phyloP scores from a whole-genome alignment of 2,329 filamentous ascomycete genomes.

The Penicillium sp. region DNA sequence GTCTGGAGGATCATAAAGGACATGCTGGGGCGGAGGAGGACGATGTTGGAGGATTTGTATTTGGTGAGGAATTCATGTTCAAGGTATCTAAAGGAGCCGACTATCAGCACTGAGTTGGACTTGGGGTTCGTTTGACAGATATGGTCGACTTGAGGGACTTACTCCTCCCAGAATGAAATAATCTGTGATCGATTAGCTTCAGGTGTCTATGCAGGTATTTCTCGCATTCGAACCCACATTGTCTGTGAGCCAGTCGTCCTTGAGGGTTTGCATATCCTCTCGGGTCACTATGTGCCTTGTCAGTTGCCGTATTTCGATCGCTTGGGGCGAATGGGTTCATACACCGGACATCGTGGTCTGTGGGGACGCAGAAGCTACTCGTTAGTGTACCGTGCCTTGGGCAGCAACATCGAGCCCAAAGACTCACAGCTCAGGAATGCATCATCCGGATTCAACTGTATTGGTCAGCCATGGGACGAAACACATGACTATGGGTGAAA shows the following conservation, averaged over 20 bases:
- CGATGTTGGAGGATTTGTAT: slow-evolving; percentile 78
- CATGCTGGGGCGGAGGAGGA: slow-evolving; percentile 89
- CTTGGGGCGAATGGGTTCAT: slow-evolving; percentile 26
- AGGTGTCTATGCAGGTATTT: slow-evolving; percentile 3
- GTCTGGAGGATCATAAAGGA: slow-evolving; percentile 83
- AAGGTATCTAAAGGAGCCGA: slow-evolving; percentile 56
- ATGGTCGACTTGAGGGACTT: slow-evolving; percentile 33
- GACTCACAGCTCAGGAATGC: slow-evolving; percentile 66
- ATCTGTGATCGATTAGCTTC: slow-evolving; percentile 53
- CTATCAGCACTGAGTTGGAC: slow-evolving; percentile 10
- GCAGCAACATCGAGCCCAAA: background rate
- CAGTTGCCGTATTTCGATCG: slow-evolving; percentile 4
- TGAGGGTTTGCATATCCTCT: slow-evolving; percentile 83
- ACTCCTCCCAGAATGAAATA: slow-evolving; percentile 98
- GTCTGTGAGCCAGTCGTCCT: slow-evolving; percentile 93
- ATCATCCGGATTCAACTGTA: slow-evolving; percentile 57
- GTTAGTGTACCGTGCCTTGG: slow-evolving; percentile 9
- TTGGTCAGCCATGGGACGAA: slow-evolving; percentile 17
- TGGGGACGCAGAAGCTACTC: background rate
- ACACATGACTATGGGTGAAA: background rate
- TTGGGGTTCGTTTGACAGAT: background rate
- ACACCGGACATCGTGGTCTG: slow-evolving; percentile 64
- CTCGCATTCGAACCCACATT: slow-evolving; percentile 58
- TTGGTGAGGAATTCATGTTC: slow-evolving; percentile 79
- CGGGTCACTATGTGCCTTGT: slow-evolving; percentile 61